Evolutionary conservation across 257 asterid species (phyloP).

Genomic region (Przewalskia tangutica): DNA sequence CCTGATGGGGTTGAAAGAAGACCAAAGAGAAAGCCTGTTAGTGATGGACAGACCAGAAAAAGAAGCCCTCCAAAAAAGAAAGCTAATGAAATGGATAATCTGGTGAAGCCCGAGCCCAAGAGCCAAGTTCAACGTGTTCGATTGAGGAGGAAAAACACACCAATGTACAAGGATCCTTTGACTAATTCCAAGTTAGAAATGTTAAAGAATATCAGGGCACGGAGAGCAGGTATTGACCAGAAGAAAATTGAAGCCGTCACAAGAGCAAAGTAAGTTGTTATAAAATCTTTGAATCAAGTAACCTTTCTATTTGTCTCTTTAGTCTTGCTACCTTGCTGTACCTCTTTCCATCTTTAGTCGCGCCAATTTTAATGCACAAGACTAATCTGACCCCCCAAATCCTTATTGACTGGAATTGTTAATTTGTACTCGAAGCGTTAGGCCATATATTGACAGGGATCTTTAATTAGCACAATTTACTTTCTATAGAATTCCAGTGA

Average conservation of each 20-base stretch:
- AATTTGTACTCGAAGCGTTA: not conserved
- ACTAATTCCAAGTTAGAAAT: conserved; percentile 68
- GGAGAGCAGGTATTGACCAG: conserved; percentile 45
- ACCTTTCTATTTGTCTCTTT: not conserved
- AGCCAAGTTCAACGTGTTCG: conserved; percentile 24
- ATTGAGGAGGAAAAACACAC: conserved; percentile 35
- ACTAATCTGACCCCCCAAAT: not conserved
- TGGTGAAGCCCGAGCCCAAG: conserved; percentile 20
- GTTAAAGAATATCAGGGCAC: conserved; percentile 65
- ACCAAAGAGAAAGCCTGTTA: conserved; percentile 44
- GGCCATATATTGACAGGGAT: not conserved
- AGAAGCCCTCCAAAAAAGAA: conserved; percentile 23
- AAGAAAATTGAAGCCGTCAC: conserved; percentile 42
- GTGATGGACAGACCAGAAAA: conserved; percentile 36
- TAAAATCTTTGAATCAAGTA: not conserved
- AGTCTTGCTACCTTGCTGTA: not conserved
- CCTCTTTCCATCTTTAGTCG: not conserved
- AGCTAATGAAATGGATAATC: conserved; percentile 22
- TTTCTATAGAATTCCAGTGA: not conserved
- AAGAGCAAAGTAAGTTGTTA: conserved; percentile 72
- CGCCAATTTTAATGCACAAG: not conserved
- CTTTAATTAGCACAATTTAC: not conserved
- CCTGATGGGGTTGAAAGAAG: conserved; percentile 44
- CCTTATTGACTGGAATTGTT: not conserved
- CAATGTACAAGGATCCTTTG: conserved; percentile 73